Base-by-base conservation (phyloP, 495 filamentous ascomycete genomes). In the Rhizodiscina lignyota region DNA sequence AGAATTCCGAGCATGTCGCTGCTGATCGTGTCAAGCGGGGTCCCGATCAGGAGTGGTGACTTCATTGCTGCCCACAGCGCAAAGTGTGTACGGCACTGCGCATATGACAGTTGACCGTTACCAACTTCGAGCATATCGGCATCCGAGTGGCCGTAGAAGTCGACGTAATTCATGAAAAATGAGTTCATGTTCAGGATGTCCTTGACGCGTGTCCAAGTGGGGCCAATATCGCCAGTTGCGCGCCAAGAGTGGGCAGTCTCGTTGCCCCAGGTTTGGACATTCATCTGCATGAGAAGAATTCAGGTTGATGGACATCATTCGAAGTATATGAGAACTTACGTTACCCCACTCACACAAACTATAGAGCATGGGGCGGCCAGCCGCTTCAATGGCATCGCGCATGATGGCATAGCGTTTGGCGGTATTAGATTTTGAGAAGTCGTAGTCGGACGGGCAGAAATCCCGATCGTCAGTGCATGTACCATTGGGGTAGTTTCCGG, bases 81-180 rank as follows among this genome's bases (percentile, higher is more conserved):
- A 33, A 65, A 62, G 44, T 68, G 63, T 5, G 54, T 45, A 18
- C 58, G 48, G 19, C 47, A 42, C 51, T 66, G 57, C 2, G 49
- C 59, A 1, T 60, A 38, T 3, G 62, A 72, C 30, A 79, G 53
- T 3, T 59, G 55, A 4, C 64, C 69, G 42, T 77, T 79, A 5
- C 75, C 74, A 21, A 80, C 61, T 42, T 80, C 77, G 0, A 80
- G 62, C 75, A 79, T 79, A 45, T 82, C 77, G 3, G 66, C 53
- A 41, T 81, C 75, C 4, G 69, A 66, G 35, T 63, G 59, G 21
- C 63, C 68, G 53, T 60, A 69, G 53, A 70, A 72, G 18, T 64
- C 51, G 17, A 56, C 62, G 18, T 57, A 52, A 39, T 64, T 57
- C 27, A 65, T 42, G 17, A 56, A 44, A 47, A 70, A 73, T 28